Base-by-base conservation (phyloP, 2,329 filamentous ascomycete genomes). In the Thielaviopsis euricoi region DNA sequence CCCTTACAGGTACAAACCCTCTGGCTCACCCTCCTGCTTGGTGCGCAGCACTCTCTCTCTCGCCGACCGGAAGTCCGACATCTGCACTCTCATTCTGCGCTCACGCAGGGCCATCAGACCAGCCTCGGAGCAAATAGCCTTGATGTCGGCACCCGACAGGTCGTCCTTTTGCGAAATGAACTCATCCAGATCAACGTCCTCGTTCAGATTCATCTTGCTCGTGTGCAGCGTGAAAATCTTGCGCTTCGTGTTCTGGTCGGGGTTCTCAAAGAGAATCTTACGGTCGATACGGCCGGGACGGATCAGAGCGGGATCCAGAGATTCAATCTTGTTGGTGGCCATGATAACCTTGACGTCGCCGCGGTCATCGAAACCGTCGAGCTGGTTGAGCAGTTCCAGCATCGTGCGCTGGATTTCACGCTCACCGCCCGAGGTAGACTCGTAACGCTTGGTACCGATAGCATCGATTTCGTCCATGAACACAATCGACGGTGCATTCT, bases 291-390 rank as follows among this genome's bases (percentile, higher is more conserved):
- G 90, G 63, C 93, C 93, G 51, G 93, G 93, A 64, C 93, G 86
- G 68, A 98, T 98, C 64, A 98, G 78, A 19, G 93, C 93, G 58
- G 93, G 93, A 68, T 98, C 94, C 26, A 98, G 79, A 3, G 89
- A 95, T 65, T 98, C 94, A 64, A 98, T 98, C 81, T 98, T 98
- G 83, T 98, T 98, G 64, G 93, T 98, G 13, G 93, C 94, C 90
- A 98, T 97, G 71, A 98, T 91, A 62, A 98, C 93, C 77, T 98
- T 98, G 72, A 98, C 91, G 69, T 98, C 93, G 65, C 93, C 94
- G 61, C 93, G 87, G 71, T 98, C 94, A 68, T 98, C 93, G 73
- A 98, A 98, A 66, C 93, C 93, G 69, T 98, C 93, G 9, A 98
- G 83, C 75, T 98, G 93, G 73, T 98, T 98, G 49, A 98, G 83